Evolutionary conservation across 2,329 filamentous ascomycete species (phyloP).

Genomic region (Colletotrichum sp.): DNA sequence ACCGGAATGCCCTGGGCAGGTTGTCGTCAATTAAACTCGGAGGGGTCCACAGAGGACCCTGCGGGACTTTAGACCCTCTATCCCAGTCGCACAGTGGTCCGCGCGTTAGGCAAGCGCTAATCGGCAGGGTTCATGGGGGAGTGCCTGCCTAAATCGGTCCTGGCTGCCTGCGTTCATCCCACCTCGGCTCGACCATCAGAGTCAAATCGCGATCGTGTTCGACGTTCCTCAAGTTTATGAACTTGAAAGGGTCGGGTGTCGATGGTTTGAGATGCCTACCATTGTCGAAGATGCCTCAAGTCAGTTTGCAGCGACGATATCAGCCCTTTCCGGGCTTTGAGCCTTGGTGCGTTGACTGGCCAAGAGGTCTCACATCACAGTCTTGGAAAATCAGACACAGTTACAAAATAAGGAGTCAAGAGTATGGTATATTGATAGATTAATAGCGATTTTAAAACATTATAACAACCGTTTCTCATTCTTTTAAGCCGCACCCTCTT

Average conservation of each 20-base stretch:
- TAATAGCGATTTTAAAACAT: not conserved
- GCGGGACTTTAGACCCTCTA: not conserved
- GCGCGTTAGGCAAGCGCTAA: not conserved
- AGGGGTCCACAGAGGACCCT: not conserved
- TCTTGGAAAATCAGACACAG: not conserved
- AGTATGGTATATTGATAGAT: not conserved
- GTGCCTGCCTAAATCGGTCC: not conserved
- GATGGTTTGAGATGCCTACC: not conserved
- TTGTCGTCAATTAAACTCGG: constrained; percentile 9
- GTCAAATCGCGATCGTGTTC: not conserved
- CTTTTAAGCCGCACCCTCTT: not conserved
- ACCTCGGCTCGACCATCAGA: not conserved
- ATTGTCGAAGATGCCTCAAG: not conserved
- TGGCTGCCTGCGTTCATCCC: not conserved
- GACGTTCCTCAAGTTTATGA: not conserved
- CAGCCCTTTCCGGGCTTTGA: not conserved
- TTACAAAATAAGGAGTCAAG: not conserved
- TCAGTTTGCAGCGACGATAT: not conserved
- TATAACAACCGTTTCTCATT: not conserved
- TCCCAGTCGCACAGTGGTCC: not conserved
- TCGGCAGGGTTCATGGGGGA: not conserved
- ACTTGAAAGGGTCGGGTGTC: not conserved
- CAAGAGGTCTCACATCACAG: not conserved
- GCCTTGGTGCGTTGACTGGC: not conserved
- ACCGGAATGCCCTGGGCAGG: not conserved